phyloP scores from a whole-genome alignment of 805 yeast species.

The Ogataea henricii region DNA sequence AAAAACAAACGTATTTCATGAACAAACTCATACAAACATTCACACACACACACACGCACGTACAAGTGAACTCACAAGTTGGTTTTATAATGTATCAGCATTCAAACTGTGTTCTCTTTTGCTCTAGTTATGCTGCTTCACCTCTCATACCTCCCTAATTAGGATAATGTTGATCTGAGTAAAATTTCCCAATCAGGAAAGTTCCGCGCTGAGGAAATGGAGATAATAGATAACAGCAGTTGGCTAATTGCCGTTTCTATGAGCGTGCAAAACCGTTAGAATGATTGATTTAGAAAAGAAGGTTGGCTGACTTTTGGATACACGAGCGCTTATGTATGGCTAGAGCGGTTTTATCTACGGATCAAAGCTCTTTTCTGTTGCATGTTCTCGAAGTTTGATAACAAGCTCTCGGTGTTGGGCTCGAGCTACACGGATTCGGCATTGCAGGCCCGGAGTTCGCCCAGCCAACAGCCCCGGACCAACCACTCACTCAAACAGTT shows the following conservation, averaged over 20 bases:
- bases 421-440: slow-evolving; percentile 4
- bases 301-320: too few relatives aligned
- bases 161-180: background rate
- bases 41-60: background rate
- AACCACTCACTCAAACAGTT: background rate
- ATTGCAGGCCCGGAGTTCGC: background rate
- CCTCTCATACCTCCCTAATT: background rate
- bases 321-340: too few relatives aligned
- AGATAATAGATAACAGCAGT: background rate
- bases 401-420: slow-evolving; percentile 15
- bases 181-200: background rate
- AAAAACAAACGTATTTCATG: background rate
- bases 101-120: background rate
- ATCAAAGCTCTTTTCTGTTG: too few relatives aligned
- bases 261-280: background rate
- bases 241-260: background rate
- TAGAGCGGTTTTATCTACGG: too few relatives aligned
- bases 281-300: too few relatives aligned
- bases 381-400: slow-evolving; percentile 22
- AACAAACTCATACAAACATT: background rate
- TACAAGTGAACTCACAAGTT: background rate
- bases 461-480: background rate
- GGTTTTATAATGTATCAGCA: background rate
- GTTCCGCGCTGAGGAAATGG: background rate
- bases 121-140: background rate